Evolutionary conservation across 805 yeast species (phyloP).

Genomic region (Yamadazyma olivae): DNA sequence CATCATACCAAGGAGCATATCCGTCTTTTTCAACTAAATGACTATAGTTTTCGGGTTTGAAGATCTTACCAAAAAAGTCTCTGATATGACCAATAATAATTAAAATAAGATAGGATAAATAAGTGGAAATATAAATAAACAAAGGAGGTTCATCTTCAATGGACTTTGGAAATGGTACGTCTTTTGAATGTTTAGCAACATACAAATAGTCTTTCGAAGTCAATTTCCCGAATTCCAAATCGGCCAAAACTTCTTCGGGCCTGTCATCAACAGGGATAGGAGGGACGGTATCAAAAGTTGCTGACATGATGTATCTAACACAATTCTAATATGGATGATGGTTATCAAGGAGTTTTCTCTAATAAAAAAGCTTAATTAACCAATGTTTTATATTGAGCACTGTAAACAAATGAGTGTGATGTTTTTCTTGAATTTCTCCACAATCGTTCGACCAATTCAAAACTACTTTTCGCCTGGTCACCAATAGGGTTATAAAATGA

Average conservation of each 20-base stretch:
- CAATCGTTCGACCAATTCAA: no score
- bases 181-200: conserved; percentile 54
- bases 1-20: conserved; percentile 92
- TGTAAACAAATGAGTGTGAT: no score
- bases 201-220: conserved; percentile 65
- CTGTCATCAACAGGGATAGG: conserved; percentile 37
- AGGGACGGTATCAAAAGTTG: conserved; percentile 22
- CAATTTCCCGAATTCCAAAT: conserved; percentile 70
- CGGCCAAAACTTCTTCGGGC: conserved; percentile 33
- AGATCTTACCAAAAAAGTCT: conserved; percentile 79
- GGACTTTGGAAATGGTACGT: conserved; percentile 59
- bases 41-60: conserved; percentile 61
- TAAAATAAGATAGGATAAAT: conserved; percentile 77
- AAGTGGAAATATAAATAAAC: conserved; percentile 73
- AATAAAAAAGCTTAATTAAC: no score
- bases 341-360: no score
- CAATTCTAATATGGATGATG: no score
- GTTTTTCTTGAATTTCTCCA: no score
- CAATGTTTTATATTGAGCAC: no score
- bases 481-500: no score
- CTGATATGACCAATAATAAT: conserved; percentile 87
- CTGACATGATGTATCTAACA: no score
- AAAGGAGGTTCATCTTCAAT: conserved; percentile 86
- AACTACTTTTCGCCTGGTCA: no score
- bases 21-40: conserved; percentile 80